A percentile compares a stretch with the other conserved stretches of the same genome.
phyloP scores from a whole-genome alignment of 768 basidiomycete species.

The Lentinus brumalis region DNA sequence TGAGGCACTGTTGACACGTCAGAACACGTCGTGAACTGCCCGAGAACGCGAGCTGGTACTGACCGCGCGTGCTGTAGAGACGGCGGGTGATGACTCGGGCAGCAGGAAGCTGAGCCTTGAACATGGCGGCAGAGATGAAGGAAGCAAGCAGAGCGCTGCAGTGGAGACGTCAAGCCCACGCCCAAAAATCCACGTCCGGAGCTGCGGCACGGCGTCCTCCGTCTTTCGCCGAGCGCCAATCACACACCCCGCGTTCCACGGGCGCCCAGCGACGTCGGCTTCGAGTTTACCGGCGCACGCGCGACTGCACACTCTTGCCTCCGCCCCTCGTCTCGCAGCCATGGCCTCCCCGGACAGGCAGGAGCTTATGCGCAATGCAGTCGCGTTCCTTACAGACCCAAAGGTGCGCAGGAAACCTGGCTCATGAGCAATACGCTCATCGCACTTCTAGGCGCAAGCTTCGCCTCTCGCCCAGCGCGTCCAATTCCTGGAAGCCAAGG shows the following conservation, averaged over 20 bases:
- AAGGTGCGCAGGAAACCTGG: conserved; percentile 50
- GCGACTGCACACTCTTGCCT: neutral
- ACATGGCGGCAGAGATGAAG: conserved; percentile 39
- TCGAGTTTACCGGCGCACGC: conserved; percentile 1
- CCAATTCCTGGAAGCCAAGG: conserved; percentile 95
- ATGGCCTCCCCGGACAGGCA: conserved; percentile 62
- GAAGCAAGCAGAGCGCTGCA: neutral
- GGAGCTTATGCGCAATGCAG: conserved; percentile 79
- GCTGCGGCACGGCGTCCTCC: conserved; percentile 20
- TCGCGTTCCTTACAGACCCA: conserved; percentile 83
- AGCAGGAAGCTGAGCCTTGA: conserved; percentile 48
- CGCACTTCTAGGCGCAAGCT: conserved; percentile 58
- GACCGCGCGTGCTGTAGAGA: conserved; percentile 49
- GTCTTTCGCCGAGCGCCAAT: conserved; percentile 1
- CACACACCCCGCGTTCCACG: neutral
- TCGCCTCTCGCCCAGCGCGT: conserved; percentile 84
- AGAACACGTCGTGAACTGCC: neutral
- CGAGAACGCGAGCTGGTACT: neutral
- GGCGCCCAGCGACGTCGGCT: neutral
- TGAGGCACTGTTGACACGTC: conserved; percentile 23
- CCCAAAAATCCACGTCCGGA: conserved; percentile 16
- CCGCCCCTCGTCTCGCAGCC: neutral
- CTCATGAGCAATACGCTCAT: neutral
- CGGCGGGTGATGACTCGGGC: conserved; percentile 52
- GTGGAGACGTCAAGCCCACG: conserved; percentile 3